phyloP scores from a whole-genome alignment of 441 rosid genomes.

The Erysimum cheiri region DNA sequence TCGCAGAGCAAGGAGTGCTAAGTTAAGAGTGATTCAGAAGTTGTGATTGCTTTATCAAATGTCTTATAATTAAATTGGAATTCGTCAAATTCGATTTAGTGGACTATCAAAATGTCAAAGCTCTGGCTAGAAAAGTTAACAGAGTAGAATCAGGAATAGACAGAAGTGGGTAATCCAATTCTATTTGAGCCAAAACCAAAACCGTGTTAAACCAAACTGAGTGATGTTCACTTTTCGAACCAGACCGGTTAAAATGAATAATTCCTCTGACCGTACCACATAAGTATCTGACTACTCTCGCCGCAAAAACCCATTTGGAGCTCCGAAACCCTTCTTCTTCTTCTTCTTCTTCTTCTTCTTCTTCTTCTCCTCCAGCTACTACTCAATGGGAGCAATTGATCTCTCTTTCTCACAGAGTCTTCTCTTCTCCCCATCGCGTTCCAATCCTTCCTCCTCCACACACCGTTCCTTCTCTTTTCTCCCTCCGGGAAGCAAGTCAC shows the following conservation, averaged over 20 bases:
- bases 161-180: too few relatives aligned
- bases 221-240: neutral
- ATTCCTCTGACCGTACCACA: constrained; percentile 21
- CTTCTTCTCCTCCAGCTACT: neutral
- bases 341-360: neutral
- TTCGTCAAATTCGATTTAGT: neutral
- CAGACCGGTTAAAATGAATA: constrained; percentile 21
- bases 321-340: constrained; percentile 31
- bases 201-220: neutral
- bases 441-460: constrained; percentile 13
- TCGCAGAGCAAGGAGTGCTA: constrained; percentile 82
- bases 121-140: too few relatives aligned
- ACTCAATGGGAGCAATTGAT: constrained; percentile 41
- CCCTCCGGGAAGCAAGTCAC: constrained; percentile 37
- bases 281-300: constrained; percentile 19
- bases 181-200: too few relatives aligned
- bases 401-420: constrained; percentile 36
- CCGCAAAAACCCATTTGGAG: constrained; percentile 19
- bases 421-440: constrained; percentile 33
- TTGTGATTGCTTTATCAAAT: constrained; percentile 7
- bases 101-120: neutral
- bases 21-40: constrained; percentile 86
- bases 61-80: neutral
- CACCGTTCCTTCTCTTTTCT: constrained; percentile 36
- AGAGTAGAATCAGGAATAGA: neutral